Conservation (phyloP, 257 asterid species). For the Solanum paucissectum region DNA sequence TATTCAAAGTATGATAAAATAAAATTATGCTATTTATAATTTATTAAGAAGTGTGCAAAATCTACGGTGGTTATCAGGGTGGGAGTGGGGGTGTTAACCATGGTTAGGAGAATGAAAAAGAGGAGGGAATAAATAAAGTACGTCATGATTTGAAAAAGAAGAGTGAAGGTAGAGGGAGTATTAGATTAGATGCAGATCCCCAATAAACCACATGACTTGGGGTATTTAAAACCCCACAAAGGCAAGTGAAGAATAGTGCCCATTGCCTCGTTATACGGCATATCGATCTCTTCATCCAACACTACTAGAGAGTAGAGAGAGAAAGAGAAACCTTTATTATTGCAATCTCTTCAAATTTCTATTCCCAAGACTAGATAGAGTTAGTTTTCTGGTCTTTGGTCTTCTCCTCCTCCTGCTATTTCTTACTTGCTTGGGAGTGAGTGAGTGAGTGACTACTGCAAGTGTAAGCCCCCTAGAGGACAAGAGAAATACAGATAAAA, state of each 20-base stretch:
- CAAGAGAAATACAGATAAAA: background rate
- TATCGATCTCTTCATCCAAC: background rate
- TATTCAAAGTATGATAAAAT: too few species aligned
- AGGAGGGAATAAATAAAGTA: background rate
- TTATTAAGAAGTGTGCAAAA: too few species aligned
- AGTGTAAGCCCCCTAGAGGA: background rate
- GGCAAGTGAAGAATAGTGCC: background rate
- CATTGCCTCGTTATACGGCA: conserved; percentile 3
- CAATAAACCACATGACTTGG: conserved; percentile 21
- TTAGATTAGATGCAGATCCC: conserved; percentile 27
- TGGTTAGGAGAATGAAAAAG: background rate
- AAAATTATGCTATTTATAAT: too few species aligned
- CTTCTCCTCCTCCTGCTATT: background rate
- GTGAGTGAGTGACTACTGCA: conserved; percentile 12
- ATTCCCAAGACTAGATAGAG: conserved; percentile 32
- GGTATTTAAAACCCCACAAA: conserved; percentile 7
- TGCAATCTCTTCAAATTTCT: conserved; percentile 22
- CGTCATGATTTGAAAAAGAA: conserved; percentile 5
- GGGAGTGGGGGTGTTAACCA: background rate
- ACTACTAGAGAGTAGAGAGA: conserved; percentile 7
- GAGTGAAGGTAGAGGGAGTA: background rate
- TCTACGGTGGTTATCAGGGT: background rate
- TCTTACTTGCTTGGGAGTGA: conserved; percentile 50
- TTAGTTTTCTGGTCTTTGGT: background rate
- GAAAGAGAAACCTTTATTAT: conserved; percentile 9